Evolutionary conservation across 2,329 filamentous ascomycete genomes (phyloP).

Genomic region (Fusarium buharicum): DNA sequence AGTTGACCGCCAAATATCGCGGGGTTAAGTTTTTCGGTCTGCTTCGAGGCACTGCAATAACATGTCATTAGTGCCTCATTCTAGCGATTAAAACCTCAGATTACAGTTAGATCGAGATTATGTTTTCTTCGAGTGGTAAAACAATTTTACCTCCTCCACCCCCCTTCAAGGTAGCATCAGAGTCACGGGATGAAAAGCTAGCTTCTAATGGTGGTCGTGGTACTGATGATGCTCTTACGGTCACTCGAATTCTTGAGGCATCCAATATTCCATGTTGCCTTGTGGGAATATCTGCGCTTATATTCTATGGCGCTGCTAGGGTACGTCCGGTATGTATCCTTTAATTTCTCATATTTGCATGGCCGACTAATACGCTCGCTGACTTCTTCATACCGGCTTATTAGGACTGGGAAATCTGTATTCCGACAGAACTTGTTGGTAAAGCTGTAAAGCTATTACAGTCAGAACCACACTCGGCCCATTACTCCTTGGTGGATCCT

Average conservation of each 20-base stretch:
- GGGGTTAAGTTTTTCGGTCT: not conserved
- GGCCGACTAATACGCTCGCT: not conserved
- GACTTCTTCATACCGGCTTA: not conserved
- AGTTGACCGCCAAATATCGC: not conserved
- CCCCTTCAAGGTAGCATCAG: not conserved
- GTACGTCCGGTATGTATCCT: not conserved
- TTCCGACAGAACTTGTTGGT: not conserved
- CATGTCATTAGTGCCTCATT: too few relatives aligned
- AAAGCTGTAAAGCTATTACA: not conserved
- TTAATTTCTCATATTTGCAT: too few relatives aligned
- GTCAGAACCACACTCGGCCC: not conserved
- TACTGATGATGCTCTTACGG: constrained; percentile 3
- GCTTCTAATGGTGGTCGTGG: not conserved
- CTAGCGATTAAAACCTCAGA: too few relatives aligned
- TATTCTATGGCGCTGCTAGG: constrained; percentile 12
- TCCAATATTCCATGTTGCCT: not conserved
- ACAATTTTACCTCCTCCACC: too few relatives aligned
- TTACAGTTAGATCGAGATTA: too few relatives aligned
- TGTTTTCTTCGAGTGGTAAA: too few relatives aligned
- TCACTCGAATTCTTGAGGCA: not conserved
- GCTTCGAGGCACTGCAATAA: too few relatives aligned
- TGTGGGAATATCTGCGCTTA: not conserved
- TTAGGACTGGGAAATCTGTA: constrained; percentile 8
- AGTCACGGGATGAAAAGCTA: not conserved
- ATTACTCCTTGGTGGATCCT: not conserved